phyloP scores from a whole-genome alignment of 371 early-diverging fungal species.

The Basidiobolus meristosporus region DNA sequence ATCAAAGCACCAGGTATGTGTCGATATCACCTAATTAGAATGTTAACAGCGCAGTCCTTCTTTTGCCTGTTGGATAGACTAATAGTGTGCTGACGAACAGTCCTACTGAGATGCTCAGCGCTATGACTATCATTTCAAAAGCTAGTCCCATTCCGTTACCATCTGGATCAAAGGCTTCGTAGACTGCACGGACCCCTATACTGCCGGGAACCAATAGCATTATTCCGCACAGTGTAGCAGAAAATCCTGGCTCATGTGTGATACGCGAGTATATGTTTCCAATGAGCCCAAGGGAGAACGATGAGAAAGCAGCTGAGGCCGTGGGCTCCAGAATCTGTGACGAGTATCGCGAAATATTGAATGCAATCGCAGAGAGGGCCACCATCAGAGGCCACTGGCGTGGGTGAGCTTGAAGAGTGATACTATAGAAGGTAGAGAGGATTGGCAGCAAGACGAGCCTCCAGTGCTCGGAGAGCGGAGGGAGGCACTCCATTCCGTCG shows the following conservation, averaged over 20 bases:
- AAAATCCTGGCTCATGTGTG: constrained; percentile 28
- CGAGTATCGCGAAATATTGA: no score
- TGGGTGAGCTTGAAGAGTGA: constrained; percentile 9
- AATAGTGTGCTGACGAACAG: no score
- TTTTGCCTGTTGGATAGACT: no score
- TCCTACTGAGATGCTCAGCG: not conserved
- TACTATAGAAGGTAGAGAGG: constrained; percentile 7
- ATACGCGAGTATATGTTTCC: constrained; percentile 26
- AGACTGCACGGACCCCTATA: constrained; percentile 17
- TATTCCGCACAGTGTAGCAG: constrained; percentile 28
- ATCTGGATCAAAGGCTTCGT: constrained; percentile 6
- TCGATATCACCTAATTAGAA: no score
- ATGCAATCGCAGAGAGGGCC: constrained; percentile 7
- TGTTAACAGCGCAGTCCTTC: no score
- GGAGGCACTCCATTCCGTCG: no score
- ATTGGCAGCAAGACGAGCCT: constrained; percentile 8
- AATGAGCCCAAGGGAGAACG: constrained; percentile 24
- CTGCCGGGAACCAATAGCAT: constrained; percentile 33
- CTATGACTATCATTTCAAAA: not conserved
- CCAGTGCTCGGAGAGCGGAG: constrained; percentile 9
- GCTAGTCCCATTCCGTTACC: not conserved
- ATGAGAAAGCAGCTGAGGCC: constrained; percentile 25
- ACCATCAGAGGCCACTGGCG: constrained; percentile 12
- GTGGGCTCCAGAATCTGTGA: no score
- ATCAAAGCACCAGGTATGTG: no score